Conservation (phyloP, 768 basidiomycete species). For the Clitopilus hobsonii region DNA sequence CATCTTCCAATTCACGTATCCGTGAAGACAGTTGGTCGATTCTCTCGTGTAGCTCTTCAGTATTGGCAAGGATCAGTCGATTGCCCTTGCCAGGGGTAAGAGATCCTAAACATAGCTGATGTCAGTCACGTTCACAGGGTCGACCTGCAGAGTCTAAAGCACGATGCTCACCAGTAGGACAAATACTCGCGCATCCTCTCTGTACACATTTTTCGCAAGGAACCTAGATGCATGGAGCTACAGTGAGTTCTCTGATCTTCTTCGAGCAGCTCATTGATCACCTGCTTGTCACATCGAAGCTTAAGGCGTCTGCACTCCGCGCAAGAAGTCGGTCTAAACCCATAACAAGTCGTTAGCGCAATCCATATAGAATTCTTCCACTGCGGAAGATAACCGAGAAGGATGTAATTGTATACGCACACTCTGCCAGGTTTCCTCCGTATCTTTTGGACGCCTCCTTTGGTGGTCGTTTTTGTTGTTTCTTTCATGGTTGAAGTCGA, state of each 20-base stretch:
- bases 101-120: conserved; percentile 32
- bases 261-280: conserved; percentile 18
- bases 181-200: conserved; percentile 70
- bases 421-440: conserved; percentile 46
- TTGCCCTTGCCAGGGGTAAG: conserved; percentile 59
- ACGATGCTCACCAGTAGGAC: conserved; percentile 57
- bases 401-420: too few species aligned
- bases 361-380: neutral
- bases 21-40: conserved; percentile 51
- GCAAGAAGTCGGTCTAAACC: conserved; percentile 41
- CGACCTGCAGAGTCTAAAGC: conserved; percentile 7
- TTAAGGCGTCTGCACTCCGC: conserved; percentile 57
- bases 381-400: neutral
- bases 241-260: conserved; percentile 2
- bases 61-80: conserved; percentile 60
- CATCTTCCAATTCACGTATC: conserved; percentile 60
- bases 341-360: neutral
- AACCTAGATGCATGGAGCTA: conserved; percentile 34
- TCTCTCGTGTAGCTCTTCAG: conserved; percentile 64
- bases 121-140: conserved; percentile 1
- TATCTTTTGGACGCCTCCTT: conserved; percentile 12
- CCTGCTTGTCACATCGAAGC: conserved; percentile 62
- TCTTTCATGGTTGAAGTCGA: neutral
- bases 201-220: conserved; percentile 78
- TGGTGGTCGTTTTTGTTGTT: conserved; percentile 4